Conservation (phyloP, 345 rosid genomes). For the Stellera chamaejasme region DNA sequence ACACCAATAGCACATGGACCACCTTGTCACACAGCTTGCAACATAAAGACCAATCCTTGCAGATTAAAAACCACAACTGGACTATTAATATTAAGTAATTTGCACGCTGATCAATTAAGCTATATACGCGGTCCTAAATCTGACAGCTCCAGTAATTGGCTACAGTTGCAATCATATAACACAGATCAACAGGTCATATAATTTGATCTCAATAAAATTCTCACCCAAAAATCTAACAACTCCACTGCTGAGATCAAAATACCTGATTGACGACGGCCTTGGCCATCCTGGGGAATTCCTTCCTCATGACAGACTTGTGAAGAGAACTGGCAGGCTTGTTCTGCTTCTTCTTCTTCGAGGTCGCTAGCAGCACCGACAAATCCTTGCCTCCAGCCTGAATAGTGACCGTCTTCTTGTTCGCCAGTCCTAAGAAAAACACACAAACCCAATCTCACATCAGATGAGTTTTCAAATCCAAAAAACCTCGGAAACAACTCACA, state of each 20-base stretch:
- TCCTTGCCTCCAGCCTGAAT: constrained; percentile 66
- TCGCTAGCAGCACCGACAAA: constrained; percentile 52
- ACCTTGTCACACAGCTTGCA: too few relatives aligned
- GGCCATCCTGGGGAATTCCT: constrained; percentile 70
- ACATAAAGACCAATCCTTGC: too few relatives aligned
- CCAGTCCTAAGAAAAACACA: constrained; percentile 38
- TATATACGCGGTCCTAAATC: neutral
- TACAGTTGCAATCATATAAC: neutral
- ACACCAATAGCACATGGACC: too few relatives aligned
- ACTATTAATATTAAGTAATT: neutral
- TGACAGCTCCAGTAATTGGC: neutral
- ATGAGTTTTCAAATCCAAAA: neutral
- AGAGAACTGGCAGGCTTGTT: constrained; percentile 58
- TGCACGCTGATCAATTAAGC: neutral
- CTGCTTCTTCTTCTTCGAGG: constrained; percentile 78
- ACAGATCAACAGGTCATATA: neutral
- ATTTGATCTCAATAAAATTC: too few relatives aligned
- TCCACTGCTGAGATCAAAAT: neutral
- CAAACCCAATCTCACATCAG: neutral
- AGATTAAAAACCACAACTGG: too few relatives aligned
- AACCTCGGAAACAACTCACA: neutral
- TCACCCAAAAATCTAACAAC: neutral
- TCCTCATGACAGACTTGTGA: constrained; percentile 58
- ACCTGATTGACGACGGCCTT: constrained; percentile 74
- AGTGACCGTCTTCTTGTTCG: constrained; percentile 74